Evolutionary conservation across 1,284 basidiomycete species (phyloP).

Genomic region (Ganoderma meredithae): DNA sequence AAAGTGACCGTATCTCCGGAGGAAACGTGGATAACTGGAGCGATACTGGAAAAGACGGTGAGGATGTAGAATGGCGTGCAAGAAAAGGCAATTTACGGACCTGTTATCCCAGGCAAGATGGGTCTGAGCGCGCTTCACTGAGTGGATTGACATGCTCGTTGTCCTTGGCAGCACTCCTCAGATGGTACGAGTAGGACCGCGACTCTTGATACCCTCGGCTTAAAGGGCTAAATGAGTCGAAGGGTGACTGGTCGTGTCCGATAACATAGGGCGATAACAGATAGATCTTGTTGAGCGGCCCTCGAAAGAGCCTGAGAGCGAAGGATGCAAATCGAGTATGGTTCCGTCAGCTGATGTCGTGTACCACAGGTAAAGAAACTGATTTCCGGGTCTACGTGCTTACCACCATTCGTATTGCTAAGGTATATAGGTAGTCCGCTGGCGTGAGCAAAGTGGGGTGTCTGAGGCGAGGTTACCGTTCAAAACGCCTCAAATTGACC

Average conservation of each 20-base stretch:
- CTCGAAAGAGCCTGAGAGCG: neutral
- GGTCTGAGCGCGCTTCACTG: slow-evolving; percentile 54
- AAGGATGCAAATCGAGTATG: neutral
- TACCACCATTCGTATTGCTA: neutral
- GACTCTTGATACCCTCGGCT: no score
- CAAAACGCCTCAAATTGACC: no score
- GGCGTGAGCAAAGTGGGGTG: neutral
- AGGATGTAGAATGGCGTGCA: no score
- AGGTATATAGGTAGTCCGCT: neutral
- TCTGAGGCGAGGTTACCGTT: neutral
- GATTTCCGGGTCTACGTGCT: neutral
- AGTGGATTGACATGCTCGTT: slow-evolving; percentile 56
- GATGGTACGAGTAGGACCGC: no score
- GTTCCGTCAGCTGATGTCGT: neutral
- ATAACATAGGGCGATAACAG: neutral
- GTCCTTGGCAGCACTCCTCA: neutral
- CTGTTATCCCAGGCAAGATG: slow-evolving; percentile 68
- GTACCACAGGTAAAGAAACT: neutral
- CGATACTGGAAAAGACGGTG: slow-evolving; percentile 47
- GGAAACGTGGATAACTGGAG: slow-evolving; percentile 53
- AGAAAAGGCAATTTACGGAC: slow-evolving; percentile 44
- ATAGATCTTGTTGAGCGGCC: neutral
- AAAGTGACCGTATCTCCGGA: slow-evolving; percentile 64
- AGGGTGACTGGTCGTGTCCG: neutral
- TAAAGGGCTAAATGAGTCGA: neutral